phyloP scores from a whole-genome alignment of 768 basidiomycete species.

The Mycena belliarum region DNA sequence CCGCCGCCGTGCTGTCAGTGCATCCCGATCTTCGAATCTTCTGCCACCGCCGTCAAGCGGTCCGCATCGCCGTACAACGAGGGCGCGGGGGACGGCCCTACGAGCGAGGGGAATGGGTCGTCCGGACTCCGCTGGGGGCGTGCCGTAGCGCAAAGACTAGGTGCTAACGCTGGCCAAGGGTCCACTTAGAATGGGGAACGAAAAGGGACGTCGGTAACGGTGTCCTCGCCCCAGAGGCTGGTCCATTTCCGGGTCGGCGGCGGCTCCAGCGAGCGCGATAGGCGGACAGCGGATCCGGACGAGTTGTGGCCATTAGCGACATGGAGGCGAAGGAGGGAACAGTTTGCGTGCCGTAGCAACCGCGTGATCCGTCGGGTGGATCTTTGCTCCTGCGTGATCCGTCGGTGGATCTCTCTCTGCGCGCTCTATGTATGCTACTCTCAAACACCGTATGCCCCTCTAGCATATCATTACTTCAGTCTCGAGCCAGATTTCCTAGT shows the following conservation, averaged over 20 bases:
- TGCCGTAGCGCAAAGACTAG: slow-evolving; percentile 29
- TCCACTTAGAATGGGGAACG: slow-evolving; percentile 39
- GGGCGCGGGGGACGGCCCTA: slow-evolving; percentile 51
- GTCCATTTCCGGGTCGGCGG: slow-evolving; percentile 17
- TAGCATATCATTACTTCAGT: too few relatives aligned
- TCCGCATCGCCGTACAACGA: slow-evolving; percentile 56
- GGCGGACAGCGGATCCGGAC: slow-evolving; percentile 10
- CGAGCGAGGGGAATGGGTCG: slow-evolving; percentile 40
- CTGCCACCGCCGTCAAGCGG: slow-evolving; percentile 50
- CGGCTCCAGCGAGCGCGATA: slow-evolving; percentile 11
- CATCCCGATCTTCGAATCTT: slow-evolving; percentile 29
- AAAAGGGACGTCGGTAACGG: slow-evolving; percentile 61
- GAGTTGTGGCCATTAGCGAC: slow-evolving; percentile 16
- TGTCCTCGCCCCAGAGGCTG: slow-evolving; percentile 27
- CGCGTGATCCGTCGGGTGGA: not conserved
- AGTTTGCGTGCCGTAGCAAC: not conserved
- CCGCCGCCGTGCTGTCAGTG: slow-evolving; percentile 29
- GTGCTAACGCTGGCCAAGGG: slow-evolving; percentile 32
- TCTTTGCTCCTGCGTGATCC: too few relatives aligned
- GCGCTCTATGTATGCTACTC: too few relatives aligned
- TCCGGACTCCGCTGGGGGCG: slow-evolving; percentile 31
- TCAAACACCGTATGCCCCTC: too few relatives aligned
- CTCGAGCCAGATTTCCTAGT: too few relatives aligned
- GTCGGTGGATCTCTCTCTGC: too few relatives aligned
- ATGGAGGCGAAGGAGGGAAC: not conserved